Conservation (phyloP, 352 stramenopile species). For the Phytophthora sojae region DNA sequence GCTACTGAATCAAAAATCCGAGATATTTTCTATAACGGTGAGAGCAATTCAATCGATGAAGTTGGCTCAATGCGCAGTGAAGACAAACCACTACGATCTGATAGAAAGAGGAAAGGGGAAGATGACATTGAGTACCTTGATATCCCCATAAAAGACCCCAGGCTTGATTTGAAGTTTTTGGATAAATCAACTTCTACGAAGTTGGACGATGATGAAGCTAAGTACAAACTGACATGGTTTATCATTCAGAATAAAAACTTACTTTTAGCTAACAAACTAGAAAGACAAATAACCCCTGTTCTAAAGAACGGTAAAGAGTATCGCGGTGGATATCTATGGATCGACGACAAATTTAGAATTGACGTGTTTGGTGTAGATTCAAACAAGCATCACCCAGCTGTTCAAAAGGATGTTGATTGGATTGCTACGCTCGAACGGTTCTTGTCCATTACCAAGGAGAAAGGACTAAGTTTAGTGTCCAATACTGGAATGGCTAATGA, state of each 20-base stretch:
- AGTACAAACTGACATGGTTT: background rate
- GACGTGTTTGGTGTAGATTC: background rate
- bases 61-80: slow-evolving; percentile 5
- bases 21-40: slow-evolving; percentile 10
- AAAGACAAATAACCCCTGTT: background rate
- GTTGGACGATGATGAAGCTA: background rate
- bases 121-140: background rate
- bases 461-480: background rate
- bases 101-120: slow-evolving; percentile 2
- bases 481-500: background rate
- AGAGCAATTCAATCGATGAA: slow-evolving; percentile 18
- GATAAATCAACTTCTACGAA: background rate
- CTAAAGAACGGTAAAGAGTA: background rate
- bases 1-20: slow-evolving; percentile 6
- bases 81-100: slow-evolving; percentile 1
- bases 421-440: background rate
- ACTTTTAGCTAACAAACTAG: background rate
- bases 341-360: background rate
- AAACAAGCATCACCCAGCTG: background rate
- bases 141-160: background rate
- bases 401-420: background rate
- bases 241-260: slow-evolving; percentile 1
- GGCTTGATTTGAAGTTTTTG: background rate
- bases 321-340: background rate
- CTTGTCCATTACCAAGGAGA: background rate